Evolutionary conservation across 306 rosid genomes (phyloP), one percentile per base, ranked within the genome.

Genomic region (Quercus mongolica): DNA sequence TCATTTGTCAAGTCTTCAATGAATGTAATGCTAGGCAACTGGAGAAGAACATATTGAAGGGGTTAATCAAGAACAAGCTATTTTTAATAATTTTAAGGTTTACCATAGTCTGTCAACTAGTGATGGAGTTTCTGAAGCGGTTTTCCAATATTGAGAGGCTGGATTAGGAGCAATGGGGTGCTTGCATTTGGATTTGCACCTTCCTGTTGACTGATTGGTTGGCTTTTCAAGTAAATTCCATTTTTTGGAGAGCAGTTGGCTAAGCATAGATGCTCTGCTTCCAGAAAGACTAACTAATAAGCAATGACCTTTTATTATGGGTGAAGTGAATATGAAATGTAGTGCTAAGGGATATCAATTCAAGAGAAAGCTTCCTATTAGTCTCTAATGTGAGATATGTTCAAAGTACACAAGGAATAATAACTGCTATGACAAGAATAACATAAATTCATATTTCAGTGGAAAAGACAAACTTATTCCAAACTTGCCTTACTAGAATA

Each of bases 21-120:
- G 78, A 74, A 28, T 80, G 74, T 73, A 80, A 74, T 54, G 75
- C 79, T 64, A 33, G 79, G 79, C 74, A 74, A 69, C 51, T 80
- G 25, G 70, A 80, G 83, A 31, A 31, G 6, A 80, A 80, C 26
- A 41, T 74, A 25, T 80, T 65, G 8, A 4, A 35, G 30, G 83
- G 74, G 69, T 26, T 80, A 25, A 30, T 31, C 17, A 54, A 55
- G 26, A 80, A 62, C 74, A 74, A 74, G 79, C 8, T 80, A 18
- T 74, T 73, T 74, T 52, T 74, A 75, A 69, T 20, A 44, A 80
- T 80, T 17, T 23, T 80, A 51, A 31, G 38, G 35, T 65, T 80
- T 38, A 80, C 83, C 69, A 8, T 80, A 6, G 79, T 44, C 21
- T 49, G 64, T 74, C 83, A 80, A 25, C 38, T 64, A 54, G 1